Evolutionary conservation across 2,329 filamentous ascomycete genomes (phyloP).

Genomic region (Fusarium nelsonii): DNA sequence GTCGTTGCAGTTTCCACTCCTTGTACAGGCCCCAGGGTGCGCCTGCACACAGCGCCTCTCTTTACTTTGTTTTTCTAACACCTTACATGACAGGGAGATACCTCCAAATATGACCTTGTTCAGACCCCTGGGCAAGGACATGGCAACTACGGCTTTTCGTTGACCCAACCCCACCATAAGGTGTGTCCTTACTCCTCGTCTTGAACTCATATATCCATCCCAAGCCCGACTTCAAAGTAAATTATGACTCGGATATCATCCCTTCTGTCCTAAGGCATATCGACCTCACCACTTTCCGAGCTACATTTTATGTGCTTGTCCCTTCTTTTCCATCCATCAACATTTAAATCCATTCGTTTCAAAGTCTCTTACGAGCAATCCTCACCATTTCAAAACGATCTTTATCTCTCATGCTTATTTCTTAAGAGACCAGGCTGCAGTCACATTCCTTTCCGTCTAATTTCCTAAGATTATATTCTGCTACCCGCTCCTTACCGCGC

Average conservation of each 20-base stretch:
- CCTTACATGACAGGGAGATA: slow-evolving; percentile 38
- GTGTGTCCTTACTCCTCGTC: slow-evolving; percentile 32
- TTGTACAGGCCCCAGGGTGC: slow-evolving; percentile 42
- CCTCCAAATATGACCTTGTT: slow-evolving; percentile 38
- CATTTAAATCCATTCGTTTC: slow-evolving; percentile 8
- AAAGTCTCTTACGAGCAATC: slow-evolving; percentile 15
- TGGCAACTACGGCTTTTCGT: slow-evolving; percentile 40
- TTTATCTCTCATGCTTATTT: slow-evolving; percentile 5
- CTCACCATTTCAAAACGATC: slow-evolving; percentile 6
- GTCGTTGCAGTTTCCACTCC: slow-evolving; percentile 41
- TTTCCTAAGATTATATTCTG: slow-evolving; percentile 20
- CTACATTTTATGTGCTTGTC: slow-evolving; percentile 23
- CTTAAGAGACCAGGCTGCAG: slow-evolving; percentile 15
- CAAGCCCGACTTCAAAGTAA: slow-evolving; percentile 32
- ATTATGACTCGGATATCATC: slow-evolving; percentile 26
- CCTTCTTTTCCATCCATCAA: slow-evolving; percentile 15
- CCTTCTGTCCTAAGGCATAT: slow-evolving; percentile 18
- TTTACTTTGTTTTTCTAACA: slow-evolving; percentile 56
- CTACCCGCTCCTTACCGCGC: slow-evolving; percentile 15
- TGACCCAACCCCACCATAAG: slow-evolving; percentile 40
- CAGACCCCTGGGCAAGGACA: slow-evolving; percentile 44
- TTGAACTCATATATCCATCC: slow-evolving; percentile 47
- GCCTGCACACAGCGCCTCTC: slow-evolving; percentile 37
- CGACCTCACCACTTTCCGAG: slow-evolving; percentile 11
- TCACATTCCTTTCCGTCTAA: slow-evolving; percentile 27